Conservation (phyloP, 164 flowering plant genomes). For the Tetracentron sinense region DNA sequence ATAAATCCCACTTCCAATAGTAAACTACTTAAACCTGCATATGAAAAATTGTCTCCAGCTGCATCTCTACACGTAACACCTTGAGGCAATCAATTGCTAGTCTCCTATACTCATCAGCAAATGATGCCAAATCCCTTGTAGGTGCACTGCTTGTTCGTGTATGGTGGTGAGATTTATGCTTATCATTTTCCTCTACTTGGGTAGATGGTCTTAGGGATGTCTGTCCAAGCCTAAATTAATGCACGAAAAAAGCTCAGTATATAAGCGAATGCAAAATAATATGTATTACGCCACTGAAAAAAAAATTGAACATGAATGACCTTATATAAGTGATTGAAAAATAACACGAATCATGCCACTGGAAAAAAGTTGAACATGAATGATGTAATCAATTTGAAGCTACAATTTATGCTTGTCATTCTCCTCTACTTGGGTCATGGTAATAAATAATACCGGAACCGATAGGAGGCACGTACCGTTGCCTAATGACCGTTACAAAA, state of each 20-base stretch:
- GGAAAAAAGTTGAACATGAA: not conserved
- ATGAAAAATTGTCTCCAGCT: constrained; percentile 86
- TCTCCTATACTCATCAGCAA: constrained; percentile 90
- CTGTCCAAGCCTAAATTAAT: constrained; percentile 60
- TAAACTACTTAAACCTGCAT: constrained; percentile 60
- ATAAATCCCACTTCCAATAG: not conserved
- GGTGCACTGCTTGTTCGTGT: constrained; percentile 44
- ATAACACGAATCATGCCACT: not conserved
- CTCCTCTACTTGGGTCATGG: constrained; percentile 48
- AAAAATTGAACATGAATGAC: not conserved
- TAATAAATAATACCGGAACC: too few species aligned
- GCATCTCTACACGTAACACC: constrained; percentile 97
- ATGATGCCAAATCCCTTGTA: constrained; percentile 67
- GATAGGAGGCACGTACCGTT: too few species aligned
- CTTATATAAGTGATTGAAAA: not conserved
- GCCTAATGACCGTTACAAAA: too few species aligned
- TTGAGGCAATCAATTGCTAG: constrained; percentile 92
- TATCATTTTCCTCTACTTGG: constrained; percentile 44
- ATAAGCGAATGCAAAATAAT: constrained; percentile 13
- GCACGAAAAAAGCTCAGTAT: constrained; percentile 8
- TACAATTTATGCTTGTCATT: constrained; percentile 30
- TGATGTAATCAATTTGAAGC: too few species aligned
- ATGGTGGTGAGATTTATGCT: constrained; percentile 36
- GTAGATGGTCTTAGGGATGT: constrained; percentile 39
- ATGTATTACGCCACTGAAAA: not conserved